Evolutionary conservation across 78 protist species (phyloP), one percentile per base, ranked within the genome.

Genomic region (Dictyostelium purpureum): DNA sequence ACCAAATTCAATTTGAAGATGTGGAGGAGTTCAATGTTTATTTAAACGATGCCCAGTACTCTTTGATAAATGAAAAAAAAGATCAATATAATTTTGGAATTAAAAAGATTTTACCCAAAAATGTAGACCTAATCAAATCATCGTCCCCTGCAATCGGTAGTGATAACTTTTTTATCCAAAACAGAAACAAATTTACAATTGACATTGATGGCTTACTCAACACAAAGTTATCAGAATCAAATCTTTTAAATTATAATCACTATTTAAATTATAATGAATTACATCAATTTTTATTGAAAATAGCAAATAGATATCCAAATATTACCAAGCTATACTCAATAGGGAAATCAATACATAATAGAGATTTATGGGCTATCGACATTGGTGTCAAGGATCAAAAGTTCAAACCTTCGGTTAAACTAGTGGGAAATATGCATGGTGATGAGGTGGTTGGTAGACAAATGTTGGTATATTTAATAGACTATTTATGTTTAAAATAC

Each of bases 351-450:
- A 5, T 26, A 24, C 24, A 40, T 6, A 80, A 73, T 43, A 70
- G 54, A 51, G 88, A 89, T 0, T 19, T 89, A n/a, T 78, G 66
- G 79, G 94, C 51, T 26, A 73, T 85, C 2, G 73, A 61, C 33
- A 57, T 77, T 7, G 57, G 73, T 24, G n/a, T 51, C 33, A 16
- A 45, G 0, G 5, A 24, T 33, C 9, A 42, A 21, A 35, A 37
- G 42, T 38, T 79, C 26, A 47, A 79, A 42, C 94, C 87, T 24
- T 45, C 56, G 63, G 28, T 79, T 38, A 89, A 89, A 65, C 79
- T 80, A 38, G 51, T 89, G 63, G 94, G 87, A 33, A 96, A 96
- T 90, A 96, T 96, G 96, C 98, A 96, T 88, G 98, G 98, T 33
- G 96, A 96, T 77, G 98, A 96, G 52, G 79, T 79, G 0, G 90